Evolutionary conservation across 371 early-diverging fungal species (phyloP).

Genomic region (Capillidium heterosporum): DNA sequence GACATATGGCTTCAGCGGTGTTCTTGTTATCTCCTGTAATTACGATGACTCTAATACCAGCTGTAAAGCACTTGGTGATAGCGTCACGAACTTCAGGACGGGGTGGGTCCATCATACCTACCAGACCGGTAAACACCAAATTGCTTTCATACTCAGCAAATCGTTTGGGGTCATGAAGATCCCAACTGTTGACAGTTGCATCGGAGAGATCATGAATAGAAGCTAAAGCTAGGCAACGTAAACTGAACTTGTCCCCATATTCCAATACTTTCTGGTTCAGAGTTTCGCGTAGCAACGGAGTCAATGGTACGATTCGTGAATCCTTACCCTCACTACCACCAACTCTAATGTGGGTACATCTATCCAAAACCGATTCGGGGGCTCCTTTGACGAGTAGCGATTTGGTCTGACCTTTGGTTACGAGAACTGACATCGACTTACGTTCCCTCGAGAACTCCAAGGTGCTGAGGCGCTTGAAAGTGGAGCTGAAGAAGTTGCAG

Average conservation of each 20-base stretch:
- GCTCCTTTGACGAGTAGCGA: conserved; percentile 78
- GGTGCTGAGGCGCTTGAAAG: conserved; percentile 33
- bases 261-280: conserved; percentile 46
- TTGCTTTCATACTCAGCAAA: conserved; percentile 53
- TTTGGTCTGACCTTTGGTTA: conserved; percentile 16
- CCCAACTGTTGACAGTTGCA: conserved; percentile 18
- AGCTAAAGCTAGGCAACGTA: conserved; percentile 82
- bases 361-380: conserved; percentile 80
- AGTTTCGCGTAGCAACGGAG: conserved; percentile 32
- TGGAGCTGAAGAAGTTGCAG: conserved; percentile 31
- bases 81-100: conserved; percentile 77
- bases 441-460: conserved; percentile 91
- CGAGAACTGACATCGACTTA: conserved; percentile 89
- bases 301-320: conserved; percentile 35
- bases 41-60: conserved; percentile 94
- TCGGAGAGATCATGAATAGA: conserved; percentile 41
- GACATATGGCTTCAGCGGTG: conserved; percentile 89
- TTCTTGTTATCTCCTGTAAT: conserved; percentile 95
- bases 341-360: conserved; percentile 52
- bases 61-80: conserved; percentile 66
- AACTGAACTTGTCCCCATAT: conserved; percentile 57
- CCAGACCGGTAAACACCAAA: conserved; percentile 83
- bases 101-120: conserved; percentile 95
- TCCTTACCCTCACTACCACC: conserved; percentile 15
- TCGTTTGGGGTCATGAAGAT: conserved; percentile 35